Evolutionary conservation across 1,284 basidiomycete genomes (phyloP).

Genomic region (Pterulicium gracile): DNA sequence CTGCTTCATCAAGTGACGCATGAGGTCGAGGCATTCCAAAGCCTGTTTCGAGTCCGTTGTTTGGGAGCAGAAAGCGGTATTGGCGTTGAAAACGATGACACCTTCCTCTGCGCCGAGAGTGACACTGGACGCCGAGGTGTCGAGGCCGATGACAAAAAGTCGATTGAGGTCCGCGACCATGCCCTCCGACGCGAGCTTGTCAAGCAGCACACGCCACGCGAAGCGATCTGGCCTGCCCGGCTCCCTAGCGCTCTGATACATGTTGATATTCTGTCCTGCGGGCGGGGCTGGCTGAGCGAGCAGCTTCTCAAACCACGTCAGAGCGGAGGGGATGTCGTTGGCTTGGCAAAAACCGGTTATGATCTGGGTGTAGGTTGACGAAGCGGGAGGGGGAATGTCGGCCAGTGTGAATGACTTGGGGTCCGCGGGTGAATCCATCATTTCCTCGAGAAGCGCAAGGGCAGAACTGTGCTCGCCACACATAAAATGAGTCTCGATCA

Average conservation of each 20-base stretch:
- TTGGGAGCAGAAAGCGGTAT: slow-evolving; percentile 18
- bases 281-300: slow-evolving; percentile 24
- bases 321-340: slow-evolving; percentile 54
- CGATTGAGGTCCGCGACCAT: slow-evolving; percentile 46
- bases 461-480: slow-evolving; percentile 55
- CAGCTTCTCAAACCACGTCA: slow-evolving; percentile 63
- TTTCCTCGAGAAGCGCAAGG: slow-evolving; percentile 59
- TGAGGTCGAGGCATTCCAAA: neutral
- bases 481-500: slow-evolving; percentile 70
- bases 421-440: slow-evolving; percentile 45
- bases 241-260: slow-evolving; percentile 21
- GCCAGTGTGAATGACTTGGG: slow-evolving; percentile 20
- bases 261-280: neutral
- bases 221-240: slow-evolving; percentile 38
- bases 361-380: slow-evolving; percentile 55
- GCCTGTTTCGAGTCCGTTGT: neutral
- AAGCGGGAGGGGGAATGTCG: slow-evolving; percentile 46
- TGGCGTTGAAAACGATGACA: slow-evolving; percentile 25
- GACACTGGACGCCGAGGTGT: neutral
- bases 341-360: slow-evolving; percentile 55
- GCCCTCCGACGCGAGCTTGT: slow-evolving; percentile 34
- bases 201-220: slow-evolving; percentile 44
- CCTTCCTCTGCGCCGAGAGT: slow-evolving; percentile 13
- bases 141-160: slow-evolving; percentile 24
- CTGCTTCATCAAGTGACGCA: neutral